A percentile compares a stretch with the other conserved stretches of the same genome.
Conservation (phyloP, 2,329 filamentous ascomycete species). For the Exophiala calicioides region DNA sequence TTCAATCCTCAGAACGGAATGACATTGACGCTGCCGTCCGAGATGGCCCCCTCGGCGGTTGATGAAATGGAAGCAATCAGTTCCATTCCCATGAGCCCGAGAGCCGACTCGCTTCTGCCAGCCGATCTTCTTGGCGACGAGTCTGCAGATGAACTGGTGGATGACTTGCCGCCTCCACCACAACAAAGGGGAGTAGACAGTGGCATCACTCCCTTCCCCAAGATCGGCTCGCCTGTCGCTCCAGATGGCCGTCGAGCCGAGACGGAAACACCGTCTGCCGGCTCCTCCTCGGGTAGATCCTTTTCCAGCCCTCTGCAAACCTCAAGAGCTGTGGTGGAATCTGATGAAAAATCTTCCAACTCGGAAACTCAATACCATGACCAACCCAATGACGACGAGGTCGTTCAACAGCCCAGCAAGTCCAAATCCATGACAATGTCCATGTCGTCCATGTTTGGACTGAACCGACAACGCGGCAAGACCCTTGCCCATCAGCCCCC, state of each 20-base stretch:
- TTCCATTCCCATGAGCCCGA: slow-evolving; percentile 65
- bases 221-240: slow-evolving; percentile 24
- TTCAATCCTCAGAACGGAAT: slow-evolving; percentile 66
- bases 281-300: slow-evolving; percentile 47
- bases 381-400: slow-evolving; percentile 18
- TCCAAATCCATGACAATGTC: slow-evolving; percentile 27
- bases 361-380: slow-evolving; percentile 34
- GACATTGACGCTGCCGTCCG: slow-evolving; percentile 51
- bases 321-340: slow-evolving; percentile 40
- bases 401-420: slow-evolving; percentile 21
- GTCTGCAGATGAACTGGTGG: slow-evolving; percentile 36
- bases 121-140: slow-evolving; percentile 63
- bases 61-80: slow-evolving; percentile 56
- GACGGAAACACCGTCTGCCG: slow-evolving; percentile 47
- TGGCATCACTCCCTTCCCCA: slow-evolving; percentile 22
- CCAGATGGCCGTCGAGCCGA: slow-evolving; percentile 38
- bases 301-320: slow-evolving; percentile 51
- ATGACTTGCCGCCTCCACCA: slow-evolving; percentile 19
- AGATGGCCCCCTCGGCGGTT: slow-evolving; percentile 35
- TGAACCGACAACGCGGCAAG: slow-evolving; percentile 63
- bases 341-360: slow-evolving; percentile 38
- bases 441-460: slow-evolving; percentile 54
- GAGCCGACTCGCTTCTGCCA: slow-evolving; percentile 61
- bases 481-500: slow-evolving; percentile 61
- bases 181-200: slow-evolving; percentile 15